Evolutionary conservation across 2,329 filamentous ascomycete species (phyloP).

Genomic region (Botrytis pseudocinerea): DNA sequence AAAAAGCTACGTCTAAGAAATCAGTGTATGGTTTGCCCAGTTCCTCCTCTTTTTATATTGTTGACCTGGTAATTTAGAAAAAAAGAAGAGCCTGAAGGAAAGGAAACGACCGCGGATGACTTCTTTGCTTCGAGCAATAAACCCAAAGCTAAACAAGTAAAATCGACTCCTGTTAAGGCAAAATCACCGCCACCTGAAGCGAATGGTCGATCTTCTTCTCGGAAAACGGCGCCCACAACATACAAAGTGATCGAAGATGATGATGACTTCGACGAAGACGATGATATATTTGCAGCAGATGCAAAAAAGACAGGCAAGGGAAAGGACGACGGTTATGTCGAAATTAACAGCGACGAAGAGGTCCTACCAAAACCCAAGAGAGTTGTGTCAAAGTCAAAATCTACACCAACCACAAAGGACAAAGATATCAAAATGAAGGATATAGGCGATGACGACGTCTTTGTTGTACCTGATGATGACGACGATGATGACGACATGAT

Average conservation of each 20-base stretch:
- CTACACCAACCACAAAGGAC: slow-evolving; percentile 43
- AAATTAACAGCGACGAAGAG: slow-evolving; percentile 69
- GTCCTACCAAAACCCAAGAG: slow-evolving; percentile 60
- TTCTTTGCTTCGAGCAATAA: slow-evolving; percentile 42
- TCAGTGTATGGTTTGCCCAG: slow-evolving; percentile 45
- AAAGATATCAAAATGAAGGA: slow-evolving; percentile 49
- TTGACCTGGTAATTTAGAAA: slow-evolving; percentile 30
- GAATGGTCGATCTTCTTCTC: slow-evolving; percentile 35
- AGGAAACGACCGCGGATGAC: slow-evolving; percentile 41
- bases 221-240: slow-evolving; percentile 34
- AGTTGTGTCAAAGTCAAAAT: slow-evolving; percentile 41
- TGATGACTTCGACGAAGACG: slow-evolving; percentile 64
- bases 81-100: slow-evolving; percentile 38
- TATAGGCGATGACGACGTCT: slow-evolving; percentile 38
- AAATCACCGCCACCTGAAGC: slow-evolving; percentile 29
- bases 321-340: slow-evolving; percentile 73
- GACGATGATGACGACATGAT: slow-evolving; percentile 50
- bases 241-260: slow-evolving; percentile 43
- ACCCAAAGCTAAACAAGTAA: slow-evolving; percentile 35
- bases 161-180: slow-evolving; percentile 34
- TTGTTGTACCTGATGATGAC: slow-evolving; percentile 43
- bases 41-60: not conserved
- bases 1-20: slow-evolving; percentile 62
- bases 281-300: slow-evolving; percentile 81
- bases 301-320: slow-evolving; percentile 64